Conservation (phyloP, 2,329 filamentous ascomycete species). For the Alternaria solani region DNA sequence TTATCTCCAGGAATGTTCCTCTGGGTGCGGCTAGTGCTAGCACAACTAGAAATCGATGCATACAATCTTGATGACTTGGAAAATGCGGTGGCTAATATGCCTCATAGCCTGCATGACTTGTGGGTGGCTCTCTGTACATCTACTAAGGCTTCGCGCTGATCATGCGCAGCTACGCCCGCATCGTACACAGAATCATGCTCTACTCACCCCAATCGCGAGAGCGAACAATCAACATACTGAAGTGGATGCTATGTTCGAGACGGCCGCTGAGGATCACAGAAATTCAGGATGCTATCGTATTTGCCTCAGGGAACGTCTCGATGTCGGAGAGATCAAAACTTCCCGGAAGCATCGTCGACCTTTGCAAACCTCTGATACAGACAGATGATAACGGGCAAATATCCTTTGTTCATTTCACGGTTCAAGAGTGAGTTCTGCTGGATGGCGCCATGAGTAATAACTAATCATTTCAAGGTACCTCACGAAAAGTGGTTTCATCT, state of each 20-base stretch:
- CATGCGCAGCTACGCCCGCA: neutral
- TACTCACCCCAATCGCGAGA: neutral
- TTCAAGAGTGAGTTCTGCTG: neutral
- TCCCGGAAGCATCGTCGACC: neutral
- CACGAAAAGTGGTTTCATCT: neutral
- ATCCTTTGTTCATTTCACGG: neutral
- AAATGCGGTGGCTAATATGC: neutral
- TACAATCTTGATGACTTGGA: slow-evolving; percentile 6
- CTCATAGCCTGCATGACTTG: neutral
- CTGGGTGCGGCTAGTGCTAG: slow-evolving; percentile 10
- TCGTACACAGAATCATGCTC: neutral
- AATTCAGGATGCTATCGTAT: neutral
- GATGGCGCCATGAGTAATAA: fast-evolving
- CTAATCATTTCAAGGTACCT: neutral
- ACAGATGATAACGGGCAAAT: neutral
- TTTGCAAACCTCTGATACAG: neutral
- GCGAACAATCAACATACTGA: neutral
- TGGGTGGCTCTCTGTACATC: neutral
- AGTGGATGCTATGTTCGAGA: slow-evolving; percentile 1
- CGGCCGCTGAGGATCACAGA: neutral
- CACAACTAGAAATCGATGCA: neutral
- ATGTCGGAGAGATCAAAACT: neutral
- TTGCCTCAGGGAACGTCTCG: neutral
- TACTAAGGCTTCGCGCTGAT: neutral
- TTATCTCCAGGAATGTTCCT: slow-evolving; percentile 17